Conservation (phyloP, 805 yeast species). For the Danielia oregonensis region DNA sequence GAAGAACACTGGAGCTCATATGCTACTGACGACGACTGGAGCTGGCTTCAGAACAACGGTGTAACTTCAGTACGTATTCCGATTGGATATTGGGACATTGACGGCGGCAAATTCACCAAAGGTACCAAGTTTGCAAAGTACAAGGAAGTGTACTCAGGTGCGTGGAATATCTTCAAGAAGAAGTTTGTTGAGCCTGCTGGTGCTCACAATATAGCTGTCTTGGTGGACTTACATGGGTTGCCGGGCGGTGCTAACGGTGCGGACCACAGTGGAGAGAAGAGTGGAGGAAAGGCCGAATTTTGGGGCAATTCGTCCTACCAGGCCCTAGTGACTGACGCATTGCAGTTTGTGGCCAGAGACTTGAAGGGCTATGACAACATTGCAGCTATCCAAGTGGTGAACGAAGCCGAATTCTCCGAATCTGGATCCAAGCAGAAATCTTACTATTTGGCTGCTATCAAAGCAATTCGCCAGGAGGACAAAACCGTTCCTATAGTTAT, state of each 20-base stretch:
- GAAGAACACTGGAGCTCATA: constrained; percentile 67
- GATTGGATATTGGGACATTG: constrained; percentile 87
- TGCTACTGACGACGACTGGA: constrained; percentile 71
- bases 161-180: constrained; percentile 64
- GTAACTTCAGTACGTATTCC: constrained; percentile 86
- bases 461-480: constrained; percentile 55
- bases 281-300: constrained; percentile 54
- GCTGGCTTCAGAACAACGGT: constrained; percentile 61
- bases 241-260: constrained; percentile 92
- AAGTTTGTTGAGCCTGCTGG: constrained; percentile 58
- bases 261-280: constrained; percentile 72
- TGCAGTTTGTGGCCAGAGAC: constrained; percentile 62
- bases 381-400: constrained; percentile 79
- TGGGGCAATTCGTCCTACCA: constrained; percentile 50
- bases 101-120: constrained; percentile 52
- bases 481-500: constrained; percentile 64
- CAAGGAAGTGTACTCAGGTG: constrained; percentile 56
- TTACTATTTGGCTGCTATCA: constrained; percentile 65
- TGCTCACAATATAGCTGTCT: constrained; percentile 59
- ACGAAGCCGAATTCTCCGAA: constrained; percentile 71
- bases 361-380: constrained; percentile 59
- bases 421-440: constrained; percentile 47
- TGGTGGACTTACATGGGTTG: constrained; percentile 83
- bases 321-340: constrained; percentile 43
- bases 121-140: constrained; percentile 61